Base-by-base conservation (phyloP, 192 early-diverging fungal genomes). In the Linnemannia exigua region DNA sequence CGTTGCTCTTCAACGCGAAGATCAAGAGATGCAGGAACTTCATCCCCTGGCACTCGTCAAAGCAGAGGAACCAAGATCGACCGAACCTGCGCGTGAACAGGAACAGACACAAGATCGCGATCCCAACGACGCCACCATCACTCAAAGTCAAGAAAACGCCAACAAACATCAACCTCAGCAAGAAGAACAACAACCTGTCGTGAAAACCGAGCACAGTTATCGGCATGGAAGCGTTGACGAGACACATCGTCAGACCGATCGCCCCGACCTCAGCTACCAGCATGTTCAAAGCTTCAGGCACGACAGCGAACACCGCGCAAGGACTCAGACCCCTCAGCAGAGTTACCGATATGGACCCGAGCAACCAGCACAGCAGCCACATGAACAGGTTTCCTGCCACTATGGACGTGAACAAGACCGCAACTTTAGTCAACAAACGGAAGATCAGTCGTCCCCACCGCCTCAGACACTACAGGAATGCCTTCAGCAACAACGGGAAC, bases 321-420 rank as follows among this genome's bases (percentile, higher is more conserved):
- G 28, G 58, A 63, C 58, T 15, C 58, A 63, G 3, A n/a, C 58
- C 1, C 28, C 58, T 3, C 58, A 63, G 58, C 58, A 31, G 14
- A 63, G 28, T 31, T 63, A 31, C 15, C 36, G 74, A 14, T 31
- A 75, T 2, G 54, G 38, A 28, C 37, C 31, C 6, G 54, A 38
- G 15, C 70, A 46, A 1, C 67, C 20, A 19, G 54, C 15, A 20
- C 33, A 69, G 31, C 67, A 38, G 19, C 67, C 28, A 5, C 33
- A 41, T 14, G 36, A 4, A 16, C 67, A 38, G 38, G 67, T 38
- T 19, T 63, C 36, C 6, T 71, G 47, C n/a, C 38, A 46, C n/a
- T 46, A 71, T 25, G 70, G 70, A 17, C 70, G 41, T 46, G 38
- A 71, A 22, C 70, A 71, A 44, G 70, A 46, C 14, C 67, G 38